phyloP scores from a whole-genome alignment of 1,284 basidiomycete species.

The Testicularia cyperi region DNA sequence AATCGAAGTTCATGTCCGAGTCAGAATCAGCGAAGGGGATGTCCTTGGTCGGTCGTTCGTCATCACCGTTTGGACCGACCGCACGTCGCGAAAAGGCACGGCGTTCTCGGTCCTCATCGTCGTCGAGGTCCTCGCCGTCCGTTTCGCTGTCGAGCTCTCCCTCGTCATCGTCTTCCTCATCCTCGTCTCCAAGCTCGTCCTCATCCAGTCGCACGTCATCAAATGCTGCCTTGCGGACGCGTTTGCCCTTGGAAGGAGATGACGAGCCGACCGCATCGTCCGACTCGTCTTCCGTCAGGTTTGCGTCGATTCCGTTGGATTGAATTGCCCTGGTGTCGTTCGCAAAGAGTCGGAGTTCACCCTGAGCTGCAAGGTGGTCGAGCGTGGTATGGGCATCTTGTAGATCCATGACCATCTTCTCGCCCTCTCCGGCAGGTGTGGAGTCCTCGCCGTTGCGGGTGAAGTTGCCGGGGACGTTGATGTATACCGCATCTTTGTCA shows the following conservation, averaged over 20 bases:
- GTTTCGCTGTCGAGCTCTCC: conserved; percentile 43
- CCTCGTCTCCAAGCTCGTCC: conserved; percentile 52
- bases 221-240: conserved; percentile 49
- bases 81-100: conserved; percentile 18
- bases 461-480: conserved; percentile 94
- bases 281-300: conserved; percentile 1
- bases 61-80: conserved; percentile 16
- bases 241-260: conserved; percentile 12
- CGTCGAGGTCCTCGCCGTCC: conserved; percentile 36
- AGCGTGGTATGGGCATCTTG: conserved; percentile 84
- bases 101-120: conserved; percentile 9
- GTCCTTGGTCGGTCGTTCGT: conserved; percentile 32
- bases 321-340: conserved; percentile 65
- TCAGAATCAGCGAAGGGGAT: conserved; percentile 59
- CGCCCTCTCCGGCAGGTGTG: conserved; percentile 73
- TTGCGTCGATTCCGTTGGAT: conserved; percentile 2
- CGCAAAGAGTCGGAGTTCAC: conserved; percentile 81
- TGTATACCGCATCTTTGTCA: conserved; percentile 97
- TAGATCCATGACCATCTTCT: conserved; percentile 94
- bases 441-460: conserved; percentile 67
- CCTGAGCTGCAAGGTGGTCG: conserved; percentile 77
- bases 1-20: conserved; percentile 55
- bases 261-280: conserved; percentile 4
- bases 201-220: conserved; percentile 56
- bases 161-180: conserved; percentile 46